These are phyloP conservation scores for Ogataea naganishii DNA, from an alignment of 805 yeast species.

Conservation along the genomic window DNA sequence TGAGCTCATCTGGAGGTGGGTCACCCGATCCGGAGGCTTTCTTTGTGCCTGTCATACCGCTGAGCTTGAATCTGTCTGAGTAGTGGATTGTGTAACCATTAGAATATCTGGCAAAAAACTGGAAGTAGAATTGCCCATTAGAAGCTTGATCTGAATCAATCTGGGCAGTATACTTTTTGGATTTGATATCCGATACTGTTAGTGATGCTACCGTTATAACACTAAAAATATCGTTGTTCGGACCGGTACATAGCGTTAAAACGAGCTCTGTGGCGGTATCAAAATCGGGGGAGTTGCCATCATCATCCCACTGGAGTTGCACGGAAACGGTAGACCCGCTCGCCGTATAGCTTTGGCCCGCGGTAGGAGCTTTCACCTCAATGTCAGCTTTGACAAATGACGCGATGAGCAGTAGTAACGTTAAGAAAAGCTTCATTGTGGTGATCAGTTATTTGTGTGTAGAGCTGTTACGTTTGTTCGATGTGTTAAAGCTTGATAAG, in stretches of 20 bases:
- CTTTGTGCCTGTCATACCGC: slow-evolving; percentile 63
- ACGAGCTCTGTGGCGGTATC: slow-evolving; percentile 34
- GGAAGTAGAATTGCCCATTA: slow-evolving; percentile 66
- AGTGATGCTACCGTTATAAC: slow-evolving; percentile 23
- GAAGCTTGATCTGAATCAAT: slow-evolving; percentile 39
- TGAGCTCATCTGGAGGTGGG: slow-evolving; percentile 32
- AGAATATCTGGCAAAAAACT: slow-evolving; percentile 42
- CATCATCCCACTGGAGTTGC: slow-evolving; percentile 50
- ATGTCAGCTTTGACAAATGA: too few species aligned
- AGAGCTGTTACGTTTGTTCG: too few species aligned
- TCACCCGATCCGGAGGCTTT: slow-evolving; percentile 40
- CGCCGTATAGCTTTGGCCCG: slow-evolving; percentile 31
- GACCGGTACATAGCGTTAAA: slow-evolving; percentile 62
- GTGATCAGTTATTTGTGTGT: too few species aligned
- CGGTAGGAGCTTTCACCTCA: slow-evolving; percentile 30
- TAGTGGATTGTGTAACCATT: slow-evolving; percentile 54
- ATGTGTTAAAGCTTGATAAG: too few species aligned
- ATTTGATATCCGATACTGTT: slow-evolving; percentile 22
- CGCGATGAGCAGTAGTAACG: too few species aligned
- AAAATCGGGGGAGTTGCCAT: slow-evolving; percentile 39
- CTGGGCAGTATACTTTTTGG: slow-evolving; percentile 30
- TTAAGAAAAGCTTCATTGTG: too few species aligned
- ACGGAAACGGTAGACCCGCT: slow-evolving; percentile 26
- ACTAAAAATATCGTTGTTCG: slow-evolving; percentile 38
- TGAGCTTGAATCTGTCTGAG: slow-evolving; percentile 53